A percentile compares a stretch with the other conserved stretches of the same genome.
These are phyloP conservation scores for Plantago major DNA, from an alignment of 257 asterid genomes.

Conservation along the genomic window DNA sequence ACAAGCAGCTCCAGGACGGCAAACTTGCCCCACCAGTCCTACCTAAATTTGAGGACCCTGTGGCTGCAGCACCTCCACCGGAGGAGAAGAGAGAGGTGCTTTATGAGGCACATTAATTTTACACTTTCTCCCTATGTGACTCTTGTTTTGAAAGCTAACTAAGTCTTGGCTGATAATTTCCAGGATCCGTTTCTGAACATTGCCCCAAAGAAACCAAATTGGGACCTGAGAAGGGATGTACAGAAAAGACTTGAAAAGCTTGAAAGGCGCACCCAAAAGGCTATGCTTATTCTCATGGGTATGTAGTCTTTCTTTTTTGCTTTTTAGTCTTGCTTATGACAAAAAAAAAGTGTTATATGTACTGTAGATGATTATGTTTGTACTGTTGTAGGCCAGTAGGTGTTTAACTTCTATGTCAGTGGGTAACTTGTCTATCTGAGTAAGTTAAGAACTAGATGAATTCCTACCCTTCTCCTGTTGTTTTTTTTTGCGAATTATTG, in stretches of 20 bases:
- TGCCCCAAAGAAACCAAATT: constrained; percentile 96
- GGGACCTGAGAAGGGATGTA: constrained; percentile 95
- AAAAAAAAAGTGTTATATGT: too few relatives aligned
- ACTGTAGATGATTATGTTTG: too few relatives aligned
- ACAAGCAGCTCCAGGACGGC: constrained; percentile 92
- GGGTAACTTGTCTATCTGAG: too few relatives aligned
- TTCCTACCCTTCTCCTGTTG: too few relatives aligned
- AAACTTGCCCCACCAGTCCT: constrained; percentile 80
- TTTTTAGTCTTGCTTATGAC: background rate
- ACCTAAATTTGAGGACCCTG: constrained; percentile 90
- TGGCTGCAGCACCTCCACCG: constrained; percentile 45
- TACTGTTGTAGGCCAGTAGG: too few relatives aligned
- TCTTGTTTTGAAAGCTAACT: background rate
- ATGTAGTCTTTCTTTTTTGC: constrained; percentile 23
- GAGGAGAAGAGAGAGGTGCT: constrained; percentile 83
- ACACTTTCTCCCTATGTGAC: background rate
- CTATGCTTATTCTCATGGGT: constrained; percentile 72
- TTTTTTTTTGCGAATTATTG: too few relatives aligned
- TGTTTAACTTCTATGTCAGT: too few relatives aligned
- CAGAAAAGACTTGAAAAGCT: constrained; percentile 93
- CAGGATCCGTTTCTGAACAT: constrained; percentile 93
- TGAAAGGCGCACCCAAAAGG: constrained; percentile 86
- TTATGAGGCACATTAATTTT: constrained; percentile 2
- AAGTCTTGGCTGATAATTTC: constrained; percentile 8
- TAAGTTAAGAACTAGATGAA: too few relatives aligned